A percentile compares a stretch with the other conserved stretches of the same genome.
Evolutionary conservation across 805 yeast species (phyloP).

Genomic region (Hermanozyma aechmeae): DNA sequence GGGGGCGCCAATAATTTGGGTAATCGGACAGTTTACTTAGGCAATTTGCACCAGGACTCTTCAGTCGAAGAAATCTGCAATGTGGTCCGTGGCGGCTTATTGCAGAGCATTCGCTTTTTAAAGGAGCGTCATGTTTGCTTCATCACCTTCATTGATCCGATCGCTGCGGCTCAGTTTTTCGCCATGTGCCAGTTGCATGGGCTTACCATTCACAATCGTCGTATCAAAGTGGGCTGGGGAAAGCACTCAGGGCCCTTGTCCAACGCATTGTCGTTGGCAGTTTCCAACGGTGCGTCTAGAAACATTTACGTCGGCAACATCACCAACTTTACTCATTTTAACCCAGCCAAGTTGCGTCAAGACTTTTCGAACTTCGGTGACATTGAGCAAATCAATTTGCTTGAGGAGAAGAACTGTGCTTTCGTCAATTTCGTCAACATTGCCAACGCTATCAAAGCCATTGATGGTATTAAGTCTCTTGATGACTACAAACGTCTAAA

Average conservation of each 20-base stretch:
- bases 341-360: slow-evolving; percentile 51
- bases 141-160: slow-evolving; percentile 91
- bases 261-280: slow-evolving; percentile 80
- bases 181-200: slow-evolving; percentile 92
- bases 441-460: slow-evolving; percentile 84
- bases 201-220: slow-evolving; percentile 71
- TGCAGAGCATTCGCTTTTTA: slow-evolving; percentile 74
- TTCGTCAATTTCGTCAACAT: slow-evolving; percentile 88
- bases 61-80: slow-evolving; percentile 91
- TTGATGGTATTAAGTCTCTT: slow-evolving; percentile 79
- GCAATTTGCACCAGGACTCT: slow-evolving; percentile 81
- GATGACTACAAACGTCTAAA: slow-evolving; percentile 56
- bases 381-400: slow-evolving; percentile 87
- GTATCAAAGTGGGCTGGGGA: slow-evolving; percentile 96
- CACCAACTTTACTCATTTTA: slow-evolving; percentile 38
- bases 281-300: slow-evolving; percentile 88
- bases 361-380: slow-evolving; percentile 84
- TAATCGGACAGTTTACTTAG: slow-evolving; percentile 86
- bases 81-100: slow-evolving; percentile 88
- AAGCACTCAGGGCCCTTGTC: slow-evolving; percentile 91
- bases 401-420: slow-evolving; percentile 78
- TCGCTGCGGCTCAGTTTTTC: slow-evolving; percentile 95
- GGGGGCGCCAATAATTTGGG: slow-evolving; percentile 92
- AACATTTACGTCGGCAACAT: slow-evolving; percentile 82
- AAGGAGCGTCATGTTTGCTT: slow-evolving; percentile 88